phyloP scores from a whole-genome alignment of 2,329 filamentous ascomycete species.

The Aureobasidium subglaciale region DNA sequence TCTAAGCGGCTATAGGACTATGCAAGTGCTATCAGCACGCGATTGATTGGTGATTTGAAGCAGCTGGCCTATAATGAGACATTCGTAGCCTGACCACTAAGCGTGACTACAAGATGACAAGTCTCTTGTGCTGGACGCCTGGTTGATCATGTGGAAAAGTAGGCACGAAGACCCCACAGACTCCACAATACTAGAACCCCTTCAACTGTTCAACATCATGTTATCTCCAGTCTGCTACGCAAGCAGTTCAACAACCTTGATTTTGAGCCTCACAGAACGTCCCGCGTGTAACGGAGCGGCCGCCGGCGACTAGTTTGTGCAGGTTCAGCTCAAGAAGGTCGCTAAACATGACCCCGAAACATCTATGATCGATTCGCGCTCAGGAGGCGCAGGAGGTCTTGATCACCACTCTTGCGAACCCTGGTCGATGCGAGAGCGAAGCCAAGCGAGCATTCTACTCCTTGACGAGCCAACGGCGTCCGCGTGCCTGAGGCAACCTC shows the following conservation, averaged over 20 bases:
- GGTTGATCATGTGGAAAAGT: background rate
- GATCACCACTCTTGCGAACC: background rate
- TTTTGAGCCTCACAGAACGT: background rate
- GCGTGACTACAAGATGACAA: no score
- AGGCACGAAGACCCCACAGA: background rate
- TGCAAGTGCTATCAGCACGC: background rate
- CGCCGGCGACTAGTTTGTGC: background rate
- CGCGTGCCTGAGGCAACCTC: no score
- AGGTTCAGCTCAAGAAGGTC: background rate
- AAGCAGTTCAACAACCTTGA: background rate
- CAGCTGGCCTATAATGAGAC: no score
- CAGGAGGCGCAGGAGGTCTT: background rate
- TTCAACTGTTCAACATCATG: background rate
- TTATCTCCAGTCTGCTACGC: background rate
- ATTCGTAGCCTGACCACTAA: no score
- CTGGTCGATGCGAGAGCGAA: background rate
- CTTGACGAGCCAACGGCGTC: no score
- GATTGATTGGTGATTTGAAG: background rate
- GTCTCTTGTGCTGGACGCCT: no score
- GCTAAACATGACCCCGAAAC: background rate
- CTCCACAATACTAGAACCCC: background rate
- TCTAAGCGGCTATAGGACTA: background rate
- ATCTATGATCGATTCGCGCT: background rate
- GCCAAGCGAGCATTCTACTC: background rate
- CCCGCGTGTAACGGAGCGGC: background rate